phyloP scores from a whole-genome alignment of 352 stramenopile species.

The Pythium rhizo-oryzae region DNA sequence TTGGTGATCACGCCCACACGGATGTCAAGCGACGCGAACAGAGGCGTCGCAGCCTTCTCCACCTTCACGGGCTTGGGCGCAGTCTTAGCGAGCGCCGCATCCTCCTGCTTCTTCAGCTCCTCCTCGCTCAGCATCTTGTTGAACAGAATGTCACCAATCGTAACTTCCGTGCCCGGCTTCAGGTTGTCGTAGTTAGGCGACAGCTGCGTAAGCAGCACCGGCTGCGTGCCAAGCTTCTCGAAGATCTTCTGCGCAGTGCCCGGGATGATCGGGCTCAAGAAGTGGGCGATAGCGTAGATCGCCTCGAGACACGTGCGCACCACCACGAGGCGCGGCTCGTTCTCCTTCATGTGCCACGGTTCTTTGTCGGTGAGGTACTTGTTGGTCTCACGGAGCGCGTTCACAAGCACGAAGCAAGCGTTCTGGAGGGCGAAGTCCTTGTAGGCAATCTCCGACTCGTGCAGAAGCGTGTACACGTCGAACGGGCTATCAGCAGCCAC shows the following conservation, averaged over 20 bases:
- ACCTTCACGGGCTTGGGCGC: constrained; percentile 47
- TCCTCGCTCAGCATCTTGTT: constrained; percentile 88
- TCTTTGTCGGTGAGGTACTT: constrained; percentile 98
- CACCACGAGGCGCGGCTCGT: constrained; percentile 88
- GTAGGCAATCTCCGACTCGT: constrained; percentile 90
- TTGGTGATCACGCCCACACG: constrained; percentile 81
- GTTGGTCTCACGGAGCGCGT: constrained; percentile 94
- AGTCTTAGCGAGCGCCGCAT: constrained; percentile 44
- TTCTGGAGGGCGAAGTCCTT: constrained; percentile 92
- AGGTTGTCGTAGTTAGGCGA: constrained; percentile 93
- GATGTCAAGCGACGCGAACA: constrained; percentile 83
- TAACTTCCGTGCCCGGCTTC: constrained; percentile 85
- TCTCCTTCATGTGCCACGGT: constrained; percentile 96
- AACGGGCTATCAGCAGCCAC: constrained; percentile 72
- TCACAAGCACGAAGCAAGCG: constrained; percentile 88
- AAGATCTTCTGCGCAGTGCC: constrained; percentile 92
- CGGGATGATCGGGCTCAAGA: constrained; percentile 95
- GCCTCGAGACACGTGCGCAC: constrained; percentile 97
- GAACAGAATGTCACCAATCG: constrained; percentile 96
- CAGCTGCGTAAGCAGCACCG: constrained; percentile 73
- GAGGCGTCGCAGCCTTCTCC: constrained; percentile 54
- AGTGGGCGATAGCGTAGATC: constrained; percentile 96
- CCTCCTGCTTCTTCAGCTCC: constrained; percentile 65
- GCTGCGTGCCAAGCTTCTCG: constrained; percentile 91
- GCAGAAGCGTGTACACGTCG: constrained; percentile 83